phyloP scores from a whole-genome alignment of 768 basidiomycete species.

The Lactarius quietus region DNA sequence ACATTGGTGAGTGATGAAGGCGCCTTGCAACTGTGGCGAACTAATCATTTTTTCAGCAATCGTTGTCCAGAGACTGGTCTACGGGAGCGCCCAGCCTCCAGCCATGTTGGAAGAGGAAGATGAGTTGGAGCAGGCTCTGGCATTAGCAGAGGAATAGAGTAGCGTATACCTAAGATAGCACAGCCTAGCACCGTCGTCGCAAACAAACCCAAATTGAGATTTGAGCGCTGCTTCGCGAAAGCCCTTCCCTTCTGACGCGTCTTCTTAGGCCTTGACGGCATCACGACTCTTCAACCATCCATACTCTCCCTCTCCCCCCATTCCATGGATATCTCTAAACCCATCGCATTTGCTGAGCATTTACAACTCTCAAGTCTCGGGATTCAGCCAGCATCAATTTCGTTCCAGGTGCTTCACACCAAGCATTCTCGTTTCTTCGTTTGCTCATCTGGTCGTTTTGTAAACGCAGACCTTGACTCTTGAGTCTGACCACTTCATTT shows the following conservation, averaged over 20 bases:
- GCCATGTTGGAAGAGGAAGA: conserved; percentile 50
- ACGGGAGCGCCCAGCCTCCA: conserved; percentile 66
- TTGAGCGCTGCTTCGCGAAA: not conserved
- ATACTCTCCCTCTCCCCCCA: not conserved
- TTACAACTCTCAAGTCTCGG: conserved; percentile 93
- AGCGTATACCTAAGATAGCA: conserved; percentile 17
- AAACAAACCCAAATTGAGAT: conserved; percentile 27
- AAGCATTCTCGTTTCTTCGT: conserved; percentile 4
- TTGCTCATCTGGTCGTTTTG: not conserved
- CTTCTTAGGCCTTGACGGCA: conserved; percentile 11
- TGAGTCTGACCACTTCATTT: conserved; percentile 98
- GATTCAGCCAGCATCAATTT: conserved; percentile 94
- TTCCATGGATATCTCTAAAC: conserved; percentile 50
- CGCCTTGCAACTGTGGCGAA: conserved; percentile 11
- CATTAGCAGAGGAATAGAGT: conserved; percentile 56
- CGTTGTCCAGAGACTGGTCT: conserved; percentile 65
- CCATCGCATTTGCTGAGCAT: conserved; percentile 87
- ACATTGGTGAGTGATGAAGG: conserved; percentile 52
- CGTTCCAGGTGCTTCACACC: conserved; percentile 75
- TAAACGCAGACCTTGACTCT: conserved; percentile 77
- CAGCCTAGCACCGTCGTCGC: not conserved
- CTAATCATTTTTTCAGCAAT: conserved; percentile 48
- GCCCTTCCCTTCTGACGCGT: conserved; percentile 17
- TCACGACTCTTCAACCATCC: conserved; percentile 22
- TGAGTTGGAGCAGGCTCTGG: conserved; percentile 71